Conservation (phyloP, 1,139 yeast genomes). For the Diutina neorugosa region DNA sequence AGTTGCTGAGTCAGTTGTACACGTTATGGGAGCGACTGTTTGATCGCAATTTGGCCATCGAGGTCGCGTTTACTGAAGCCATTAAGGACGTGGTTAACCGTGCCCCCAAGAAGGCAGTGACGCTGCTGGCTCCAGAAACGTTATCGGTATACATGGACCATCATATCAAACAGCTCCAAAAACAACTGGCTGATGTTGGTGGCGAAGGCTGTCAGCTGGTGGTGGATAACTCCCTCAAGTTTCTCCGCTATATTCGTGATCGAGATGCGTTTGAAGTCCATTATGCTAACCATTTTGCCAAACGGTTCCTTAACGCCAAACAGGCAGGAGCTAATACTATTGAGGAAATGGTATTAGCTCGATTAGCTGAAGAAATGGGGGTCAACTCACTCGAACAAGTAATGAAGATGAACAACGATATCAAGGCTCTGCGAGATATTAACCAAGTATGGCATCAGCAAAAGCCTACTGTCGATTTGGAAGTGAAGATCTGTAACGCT, state of each 20-base stretch:
- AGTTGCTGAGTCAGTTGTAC: slow-evolving; percentile 41
- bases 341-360: slow-evolving; percentile 61
- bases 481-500: slow-evolving; percentile 42
- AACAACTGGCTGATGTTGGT: slow-evolving; percentile 8
- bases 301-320: slow-evolving; percentile 53
- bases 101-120: slow-evolving; percentile 9
- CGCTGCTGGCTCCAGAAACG: slow-evolving; percentile 51
- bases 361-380: slow-evolving; percentile 55
- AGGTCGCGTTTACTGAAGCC: slow-evolving; percentile 47
- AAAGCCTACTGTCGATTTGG: slow-evolving; percentile 25
- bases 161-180: slow-evolving; percentile 48
- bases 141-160: slow-evolving; percentile 70
- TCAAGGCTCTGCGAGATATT: slow-evolving; percentile 52
- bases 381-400: slow-evolving; percentile 67
- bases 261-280: slow-evolving; percentile 81
- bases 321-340: slow-evolving; percentile 35
- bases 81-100: slow-evolving; percentile 51
- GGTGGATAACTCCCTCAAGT: slow-evolving; percentile 41
- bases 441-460: slow-evolving; percentile 38
- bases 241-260: slow-evolving; percentile 64
- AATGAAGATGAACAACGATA: slow-evolving; percentile 84
- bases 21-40: slow-evolving; percentile 36
- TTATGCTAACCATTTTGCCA: slow-evolving; percentile 84
- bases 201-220: slow-evolving; percentile 41
- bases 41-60: slow-evolving; percentile 34